Evolutionary conservation across 306 rosid species (phyloP).

Genomic region (Hippophae gyantsensis): DNA sequence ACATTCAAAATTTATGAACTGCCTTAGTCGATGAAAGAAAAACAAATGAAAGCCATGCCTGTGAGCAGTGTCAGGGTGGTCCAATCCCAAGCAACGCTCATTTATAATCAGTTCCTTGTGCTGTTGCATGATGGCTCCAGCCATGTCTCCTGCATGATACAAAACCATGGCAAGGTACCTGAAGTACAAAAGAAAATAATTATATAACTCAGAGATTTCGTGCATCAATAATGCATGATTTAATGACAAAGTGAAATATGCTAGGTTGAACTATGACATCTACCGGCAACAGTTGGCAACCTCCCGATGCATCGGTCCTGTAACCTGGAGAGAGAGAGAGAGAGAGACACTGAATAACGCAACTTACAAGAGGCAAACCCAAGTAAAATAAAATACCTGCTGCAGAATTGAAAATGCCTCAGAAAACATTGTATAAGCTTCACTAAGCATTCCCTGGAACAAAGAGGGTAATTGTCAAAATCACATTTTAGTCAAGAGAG

Average conservation of each 20-base stretch:
- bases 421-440: constrained; percentile 85
- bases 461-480: constrained; percentile 3
- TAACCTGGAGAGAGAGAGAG: constrained; percentile 38
- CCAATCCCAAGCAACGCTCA: constrained; percentile 93
- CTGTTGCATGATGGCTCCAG: constrained; percentile 94
- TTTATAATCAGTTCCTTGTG: constrained; percentile 93
- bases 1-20: neutral
- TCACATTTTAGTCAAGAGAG: no score
- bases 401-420: constrained; percentile 96
- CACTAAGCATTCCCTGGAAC: constrained; percentile 92
- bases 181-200: constrained; percentile 24
- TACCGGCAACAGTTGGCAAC: constrained; percentile 99
- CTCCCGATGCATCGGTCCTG: constrained; percentile 98
- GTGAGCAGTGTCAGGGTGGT: constrained; percentile 99
- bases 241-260: no score
- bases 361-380: constrained; percentile 8
- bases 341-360: constrained; percentile 8
- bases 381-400: constrained; percentile 50
- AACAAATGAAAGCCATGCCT: constrained; percentile 42
- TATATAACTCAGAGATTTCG: constrained; percentile 3
- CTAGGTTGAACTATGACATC: neutral
- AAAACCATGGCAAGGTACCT: constrained; percentile 99
- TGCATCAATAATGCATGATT: constrained; percentile 1
- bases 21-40: constrained; percentile 1
- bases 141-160: constrained; percentile 98